Percentiles rank a stretch among this genome's conserved stretches.
Conservation (phyloP, 345 rosid genomes). For the Psidium guajava region DNA sequence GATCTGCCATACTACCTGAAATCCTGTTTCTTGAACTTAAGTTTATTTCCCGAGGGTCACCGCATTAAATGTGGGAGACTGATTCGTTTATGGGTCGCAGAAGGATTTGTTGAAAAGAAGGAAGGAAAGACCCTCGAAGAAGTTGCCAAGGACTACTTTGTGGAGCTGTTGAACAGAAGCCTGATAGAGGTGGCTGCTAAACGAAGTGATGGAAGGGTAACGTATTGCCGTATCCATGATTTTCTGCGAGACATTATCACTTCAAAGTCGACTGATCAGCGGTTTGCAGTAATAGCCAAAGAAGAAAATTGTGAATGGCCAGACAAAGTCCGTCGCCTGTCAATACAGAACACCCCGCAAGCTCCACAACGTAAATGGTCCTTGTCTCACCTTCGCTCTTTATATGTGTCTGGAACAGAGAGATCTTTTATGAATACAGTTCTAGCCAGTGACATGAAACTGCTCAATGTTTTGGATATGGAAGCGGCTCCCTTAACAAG, state of each 20-base stretch:
- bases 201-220: constrained; percentile 19
- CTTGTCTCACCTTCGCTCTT: constrained; percentile 21
- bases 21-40: constrained; percentile 26
- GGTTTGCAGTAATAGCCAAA: constrained; percentile 14
- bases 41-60: constrained; percentile 29
- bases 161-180: constrained; percentile 27
- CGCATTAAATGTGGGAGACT: constrained; percentile 9
- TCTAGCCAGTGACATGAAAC: constrained; percentile 3
- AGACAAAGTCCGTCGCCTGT: constrained; percentile 30
- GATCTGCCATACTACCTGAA: constrained; percentile 34
- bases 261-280: constrained; percentile 23
- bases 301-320: constrained; percentile 7
- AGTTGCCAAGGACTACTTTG: constrained; percentile 28
- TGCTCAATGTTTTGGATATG: constrained; percentile 28
- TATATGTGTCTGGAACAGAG: constrained; percentile 18
- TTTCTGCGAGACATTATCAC: constrained; percentile 21
- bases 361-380: constrained; percentile 1
- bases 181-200: constrained; percentile 16
- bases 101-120: constrained; percentile 26
- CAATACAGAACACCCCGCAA: constrained; percentile 11
- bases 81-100: constrained; percentile 30
- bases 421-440: background rate
- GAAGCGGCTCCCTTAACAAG: constrained; percentile 14
- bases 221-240: constrained; percentile 24
- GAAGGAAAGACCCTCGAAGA: constrained; percentile 33